phyloP scores from a whole-genome alignment of 179 eudicot genomes.

The Vitellaria paradoxa region DNA sequence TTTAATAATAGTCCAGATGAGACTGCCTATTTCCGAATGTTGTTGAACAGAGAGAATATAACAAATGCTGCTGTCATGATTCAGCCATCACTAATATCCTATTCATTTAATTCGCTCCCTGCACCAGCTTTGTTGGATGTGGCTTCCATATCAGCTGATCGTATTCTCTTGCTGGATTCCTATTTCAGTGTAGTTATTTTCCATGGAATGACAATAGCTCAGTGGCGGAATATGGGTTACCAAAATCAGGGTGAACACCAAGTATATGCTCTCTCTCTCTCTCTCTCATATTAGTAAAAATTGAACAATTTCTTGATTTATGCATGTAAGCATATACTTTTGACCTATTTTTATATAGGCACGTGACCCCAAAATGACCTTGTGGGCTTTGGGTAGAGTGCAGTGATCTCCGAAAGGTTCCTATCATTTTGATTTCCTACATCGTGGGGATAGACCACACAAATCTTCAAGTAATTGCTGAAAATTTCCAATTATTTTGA shows the following conservation, averaged over 20 bases:
- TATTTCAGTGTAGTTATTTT: constrained; percentile 93
- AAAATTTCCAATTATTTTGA: too few relatives aligned
- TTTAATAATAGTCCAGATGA: constrained; percentile 99
- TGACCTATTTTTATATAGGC: background rate
- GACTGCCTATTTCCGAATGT: constrained; percentile 93
- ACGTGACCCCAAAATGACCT: background rate
- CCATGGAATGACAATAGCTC: constrained; percentile 96
- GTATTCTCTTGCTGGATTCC: constrained; percentile 81
- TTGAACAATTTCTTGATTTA: background rate
- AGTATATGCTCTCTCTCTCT: constrained; percentile 34
- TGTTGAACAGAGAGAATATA: constrained; percentile 76
- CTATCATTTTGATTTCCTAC: too few relatives aligned
- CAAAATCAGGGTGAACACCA: constrained; percentile 86
- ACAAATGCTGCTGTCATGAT: constrained; percentile 91
- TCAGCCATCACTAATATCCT: constrained; percentile 89
- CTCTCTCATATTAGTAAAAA: background rate
- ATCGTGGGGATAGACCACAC: too few relatives aligned
- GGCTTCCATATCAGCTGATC: constrained; percentile 82
- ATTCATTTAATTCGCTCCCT: constrained; percentile 78
- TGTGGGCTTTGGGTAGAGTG: too few relatives aligned
- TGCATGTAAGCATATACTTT: background rate
- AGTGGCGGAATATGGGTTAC: constrained; percentile 97
- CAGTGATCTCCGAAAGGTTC: too few relatives aligned
- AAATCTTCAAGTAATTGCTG: too few relatives aligned
- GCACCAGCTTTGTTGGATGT: constrained; percentile 84